Conservation (phyloP, 768 basidiomycete species). For the Mycena metata region DNA sequence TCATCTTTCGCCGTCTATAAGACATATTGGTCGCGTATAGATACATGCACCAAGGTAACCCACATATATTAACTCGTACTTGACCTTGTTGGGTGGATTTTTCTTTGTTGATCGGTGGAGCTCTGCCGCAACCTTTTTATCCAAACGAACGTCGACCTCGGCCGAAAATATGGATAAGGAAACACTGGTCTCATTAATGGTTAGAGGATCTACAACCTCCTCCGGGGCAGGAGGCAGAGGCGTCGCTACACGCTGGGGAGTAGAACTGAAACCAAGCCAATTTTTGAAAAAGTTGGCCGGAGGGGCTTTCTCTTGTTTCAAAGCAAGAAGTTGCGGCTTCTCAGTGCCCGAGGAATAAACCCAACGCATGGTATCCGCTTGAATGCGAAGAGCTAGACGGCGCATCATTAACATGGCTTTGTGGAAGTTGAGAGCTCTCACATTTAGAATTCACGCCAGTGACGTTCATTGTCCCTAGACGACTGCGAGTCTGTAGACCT, state of each 20-base stretch:
- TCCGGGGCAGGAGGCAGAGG: constrained; percentile 52
- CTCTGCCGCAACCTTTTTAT: constrained; percentile 77
- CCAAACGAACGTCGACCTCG: constrained; percentile 72
- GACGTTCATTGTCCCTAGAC: constrained; percentile 76
- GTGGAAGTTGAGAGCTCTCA: constrained; percentile 49
- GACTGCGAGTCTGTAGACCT: constrained; percentile 69
- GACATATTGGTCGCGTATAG: constrained; percentile 2
- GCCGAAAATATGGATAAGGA: constrained; percentile 76
- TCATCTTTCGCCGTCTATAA: constrained; percentile 84
- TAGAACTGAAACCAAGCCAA: constrained; percentile 59
- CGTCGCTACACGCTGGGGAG: constrained; percentile 53
- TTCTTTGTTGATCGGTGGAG: constrained; percentile 95
- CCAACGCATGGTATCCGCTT: constrained; percentile 85
- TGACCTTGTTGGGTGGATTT: constrained; percentile 82
- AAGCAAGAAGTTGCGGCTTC: constrained; percentile 58
- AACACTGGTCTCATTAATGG: constrained; percentile 66
- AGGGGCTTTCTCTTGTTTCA: constrained; percentile 50
- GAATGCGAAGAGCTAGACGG: constrained; percentile 76
- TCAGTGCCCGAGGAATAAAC: constrained; percentile 78
- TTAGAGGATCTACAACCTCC: constrained; percentile 51
- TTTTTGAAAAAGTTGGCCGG: constrained; percentile 60
- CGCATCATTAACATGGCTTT: constrained; percentile 2
- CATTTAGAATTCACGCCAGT: constrained; percentile 73
- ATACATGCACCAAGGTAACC: constrained; percentile 40
- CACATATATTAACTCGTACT: constrained; percentile 89